Percentiles rank a stretch among this genome's conserved stretches.
Conservation (phyloP, 345 rosid genomes). For the Camelina neglecta region DNA sequence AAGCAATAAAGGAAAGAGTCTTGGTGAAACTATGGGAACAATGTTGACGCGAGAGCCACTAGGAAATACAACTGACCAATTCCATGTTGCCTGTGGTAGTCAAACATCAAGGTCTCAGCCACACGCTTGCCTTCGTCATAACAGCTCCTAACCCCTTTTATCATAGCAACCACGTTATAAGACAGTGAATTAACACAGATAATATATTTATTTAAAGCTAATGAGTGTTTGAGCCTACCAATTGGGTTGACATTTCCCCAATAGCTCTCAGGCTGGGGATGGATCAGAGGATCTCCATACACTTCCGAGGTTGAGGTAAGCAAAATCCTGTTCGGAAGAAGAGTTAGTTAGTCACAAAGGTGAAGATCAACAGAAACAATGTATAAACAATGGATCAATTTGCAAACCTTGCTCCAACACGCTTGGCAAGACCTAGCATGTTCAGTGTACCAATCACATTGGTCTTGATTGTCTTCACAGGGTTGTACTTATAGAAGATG, state of each 20-base stretch:
- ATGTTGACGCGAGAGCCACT: neutral
- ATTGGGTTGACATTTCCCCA: constrained; percentile 99
- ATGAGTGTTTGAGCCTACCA: constrained; percentile 50
- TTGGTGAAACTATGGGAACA: neutral
- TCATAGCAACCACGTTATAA: constrained; percentile 14
- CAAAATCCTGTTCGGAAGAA: constrained; percentile 64
- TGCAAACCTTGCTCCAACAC: constrained; percentile 91
- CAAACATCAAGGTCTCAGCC: constrained; percentile 97
- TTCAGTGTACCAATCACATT: constrained; percentile 97
- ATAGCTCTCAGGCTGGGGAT: constrained; percentile 92
- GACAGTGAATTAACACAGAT: neutral
- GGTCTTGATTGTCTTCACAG: constrained; percentile 99
- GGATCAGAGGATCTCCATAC: constrained; percentile 93
- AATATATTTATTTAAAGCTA: neutral
- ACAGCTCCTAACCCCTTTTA: constrained; percentile 88
- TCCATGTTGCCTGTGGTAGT: constrained; percentile 97
- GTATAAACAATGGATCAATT: neutral
- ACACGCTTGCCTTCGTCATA: constrained; percentile 99
- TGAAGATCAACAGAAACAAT: neutral
- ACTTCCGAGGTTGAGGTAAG: constrained; percentile 98
- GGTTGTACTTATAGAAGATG: constrained; percentile 90
- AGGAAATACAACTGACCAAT: constrained; percentile 52
- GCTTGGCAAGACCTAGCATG: constrained; percentile 98
- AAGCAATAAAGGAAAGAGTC: constrained; percentile 2
- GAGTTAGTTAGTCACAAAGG: neutral